Evolutionary conservation across 371 early-diverging fungal species (phyloP), one percentile per base, ranked within the genome.

Genomic region (Batkoa obscura): DNA sequence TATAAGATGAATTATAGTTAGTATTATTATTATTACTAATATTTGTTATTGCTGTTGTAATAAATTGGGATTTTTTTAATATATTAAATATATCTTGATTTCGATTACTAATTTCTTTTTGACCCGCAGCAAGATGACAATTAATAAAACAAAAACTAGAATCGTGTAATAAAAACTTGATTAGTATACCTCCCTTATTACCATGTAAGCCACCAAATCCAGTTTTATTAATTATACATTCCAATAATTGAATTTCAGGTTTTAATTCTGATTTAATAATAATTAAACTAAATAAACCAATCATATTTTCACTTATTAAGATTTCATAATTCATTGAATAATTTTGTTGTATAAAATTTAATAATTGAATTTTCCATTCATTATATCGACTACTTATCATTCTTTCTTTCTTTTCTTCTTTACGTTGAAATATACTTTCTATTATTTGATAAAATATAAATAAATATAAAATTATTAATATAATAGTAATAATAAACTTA

Each of bases 131-230:
- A 59, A 90, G 68, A 65, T 90, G 91, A 56, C 81, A 79, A 60
- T 86, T 87, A 51, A 88, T 79, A 62, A 90, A 88, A 58, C 86
- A 86, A 12, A 90, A 63, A 6, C 86, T 81, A 0, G 84, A 70
- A 58, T 90, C 81, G 58, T 85, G 80, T 53, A 80, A 64, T 3
- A 83, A 65, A 46, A 90, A 66, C 2, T 88, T 74, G 17, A 79
- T 74, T n/a, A 79, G 80, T 49, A 90, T 78, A 23, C 80, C 86
- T n/a, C 91, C 91, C 77, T 91, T 91, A 69, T 89, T 91, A 3
- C 88, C 91, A 62, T 89, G 85, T 59, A 75, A 76, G n/a, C 88
- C 86, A 23, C 72, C 75, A 56, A 91, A 55, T 1, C 92, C 90
- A 0, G 92, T 91, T 68, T 88, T 87, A 39, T 81, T 79, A 47